Percentiles rank a stretch among this genome's conserved stretches.
Evolutionary conservation across 345 rosid genomes (phyloP).

Genomic region (Populus davidiana): DNA sequence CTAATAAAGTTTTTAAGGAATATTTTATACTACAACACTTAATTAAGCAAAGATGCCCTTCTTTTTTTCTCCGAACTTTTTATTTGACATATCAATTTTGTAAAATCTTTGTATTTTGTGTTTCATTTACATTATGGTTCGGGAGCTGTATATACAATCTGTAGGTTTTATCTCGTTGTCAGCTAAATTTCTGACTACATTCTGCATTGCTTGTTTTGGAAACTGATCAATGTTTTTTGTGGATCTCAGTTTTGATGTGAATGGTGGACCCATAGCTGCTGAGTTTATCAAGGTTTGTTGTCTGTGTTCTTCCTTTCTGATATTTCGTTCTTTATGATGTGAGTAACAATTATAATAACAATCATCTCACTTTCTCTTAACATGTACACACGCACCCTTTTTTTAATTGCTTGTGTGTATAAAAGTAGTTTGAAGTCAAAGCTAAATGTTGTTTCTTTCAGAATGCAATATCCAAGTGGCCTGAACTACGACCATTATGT

Average conservation of each 20-base stretch:
- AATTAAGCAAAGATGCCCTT: neutral
- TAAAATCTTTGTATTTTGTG: neutral
- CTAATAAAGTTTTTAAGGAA: no score
- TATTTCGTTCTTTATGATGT: neutral
- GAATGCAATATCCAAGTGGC: constrained; percentile 71
- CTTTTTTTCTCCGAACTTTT: no score
- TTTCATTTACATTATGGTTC: neutral
- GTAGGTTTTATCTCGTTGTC: neutral
- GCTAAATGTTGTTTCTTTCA: constrained; percentile 24
- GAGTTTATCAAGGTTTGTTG: constrained; percentile 78
- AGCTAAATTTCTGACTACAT: neutral
- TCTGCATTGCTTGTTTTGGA: neutral
- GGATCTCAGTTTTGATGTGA: constrained; percentile 70
- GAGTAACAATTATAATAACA: neutral
- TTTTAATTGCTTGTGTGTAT: neutral
- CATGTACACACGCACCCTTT: neutral
- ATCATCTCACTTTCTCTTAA: neutral
- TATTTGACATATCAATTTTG: no score
- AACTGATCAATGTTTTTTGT: constrained; percentile 10
- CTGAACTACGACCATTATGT: constrained; percentile 75
- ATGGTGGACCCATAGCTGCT: constrained; percentile 94
- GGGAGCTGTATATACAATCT: neutral
- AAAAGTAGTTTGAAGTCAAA: neutral
- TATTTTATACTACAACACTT: neutral
- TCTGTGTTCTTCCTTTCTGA: neutral